Percentiles rank a stretch among this genome's conserved stretches.
phyloP scores from a whole-genome alignment of 139 green algal species.

The Chlorella sorokiniana region DNA sequence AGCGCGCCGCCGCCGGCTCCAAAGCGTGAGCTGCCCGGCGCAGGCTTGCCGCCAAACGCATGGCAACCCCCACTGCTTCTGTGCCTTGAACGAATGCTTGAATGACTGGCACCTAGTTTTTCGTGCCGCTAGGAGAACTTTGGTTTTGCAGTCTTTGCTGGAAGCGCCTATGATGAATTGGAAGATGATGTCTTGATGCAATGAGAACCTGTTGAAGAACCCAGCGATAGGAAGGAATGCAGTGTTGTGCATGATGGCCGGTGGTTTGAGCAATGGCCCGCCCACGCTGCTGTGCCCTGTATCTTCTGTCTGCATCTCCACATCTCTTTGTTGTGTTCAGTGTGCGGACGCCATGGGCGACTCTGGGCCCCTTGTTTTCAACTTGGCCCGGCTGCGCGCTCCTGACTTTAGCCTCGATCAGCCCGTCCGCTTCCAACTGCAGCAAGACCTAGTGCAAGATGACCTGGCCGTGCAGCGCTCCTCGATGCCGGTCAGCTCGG shows the following conservation, averaged over 20 bases:
- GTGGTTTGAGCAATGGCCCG: too few species aligned
- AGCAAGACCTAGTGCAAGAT: constrained; percentile 10
- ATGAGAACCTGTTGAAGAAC: too few species aligned
- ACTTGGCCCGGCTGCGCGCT: not conserved
- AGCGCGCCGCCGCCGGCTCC: not conserved
- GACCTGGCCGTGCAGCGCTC: not conserved
- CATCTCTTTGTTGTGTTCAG: not conserved
- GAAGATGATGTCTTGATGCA: too few species aligned
- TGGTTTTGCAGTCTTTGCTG: not conserved
- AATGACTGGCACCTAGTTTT: not conserved
- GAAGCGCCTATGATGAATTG: too few species aligned
- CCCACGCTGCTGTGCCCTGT: not conserved
- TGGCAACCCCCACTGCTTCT: too few species aligned
- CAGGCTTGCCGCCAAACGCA: too few species aligned
- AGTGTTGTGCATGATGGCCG: too few species aligned
- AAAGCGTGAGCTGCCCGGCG: not conserved
- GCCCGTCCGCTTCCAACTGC: not conserved
- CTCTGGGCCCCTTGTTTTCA: not conserved
- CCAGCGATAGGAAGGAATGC: too few species aligned
- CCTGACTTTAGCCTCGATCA: not conserved
- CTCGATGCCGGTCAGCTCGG: not conserved
- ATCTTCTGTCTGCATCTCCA: not conserved
- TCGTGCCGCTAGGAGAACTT: not conserved
- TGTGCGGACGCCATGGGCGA: not conserved
- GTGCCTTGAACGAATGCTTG: not conserved